Conservation (phyloP, 495 filamentous ascomycete species). For the Amniculicola lignicola region DNA sequence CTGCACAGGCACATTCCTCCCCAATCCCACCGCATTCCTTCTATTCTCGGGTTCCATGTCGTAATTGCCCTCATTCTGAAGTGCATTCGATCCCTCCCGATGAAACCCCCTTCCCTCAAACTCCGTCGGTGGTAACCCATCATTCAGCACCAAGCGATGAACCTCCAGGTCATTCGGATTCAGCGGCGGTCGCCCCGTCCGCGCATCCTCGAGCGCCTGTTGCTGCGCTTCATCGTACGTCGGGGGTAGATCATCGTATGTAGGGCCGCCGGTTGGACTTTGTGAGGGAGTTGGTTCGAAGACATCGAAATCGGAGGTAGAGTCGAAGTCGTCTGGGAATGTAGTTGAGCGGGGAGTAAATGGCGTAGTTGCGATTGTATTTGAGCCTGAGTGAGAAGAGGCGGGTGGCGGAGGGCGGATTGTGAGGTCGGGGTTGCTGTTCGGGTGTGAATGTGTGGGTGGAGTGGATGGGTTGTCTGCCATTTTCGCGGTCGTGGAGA, state of each 20-base stretch:
- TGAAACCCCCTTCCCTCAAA: too few species aligned
- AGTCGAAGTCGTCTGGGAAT: constrained; percentile 24
- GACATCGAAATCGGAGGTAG: constrained; percentile 25
- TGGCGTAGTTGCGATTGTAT: not conserved
- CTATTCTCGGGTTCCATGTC: constrained; percentile 15
- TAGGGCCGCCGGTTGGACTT: constrained; percentile 24
- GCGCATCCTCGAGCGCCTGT: constrained; percentile 18
- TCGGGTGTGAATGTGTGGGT: not conserved
- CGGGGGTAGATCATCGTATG: constrained; percentile 32
- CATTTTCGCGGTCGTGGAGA: too few species aligned
- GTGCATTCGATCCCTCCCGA: not conserved
- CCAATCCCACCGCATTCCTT: constrained; percentile 18
- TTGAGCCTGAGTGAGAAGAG: too few species aligned
- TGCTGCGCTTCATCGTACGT: constrained; percentile 33
- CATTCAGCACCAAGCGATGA: constrained; percentile 18
- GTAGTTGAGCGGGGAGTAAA: constrained; percentile 30
- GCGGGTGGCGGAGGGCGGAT: constrained; percentile 11
- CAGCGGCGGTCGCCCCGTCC: constrained; percentile 5
- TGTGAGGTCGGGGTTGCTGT: too few species aligned
- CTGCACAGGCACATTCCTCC: constrained; percentile 16
- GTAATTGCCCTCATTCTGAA: constrained; percentile 1
- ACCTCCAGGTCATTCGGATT: constrained; percentile 22
- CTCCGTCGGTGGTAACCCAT: not conserved
- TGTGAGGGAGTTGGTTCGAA: constrained; percentile 21
- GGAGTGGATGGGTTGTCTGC: constrained; percentile 13